These are phyloP conservation scores for Aegilops speltoides DNA, from an alignment of 176 grass and related monocot species.

Conservation along the genomic window DNA sequence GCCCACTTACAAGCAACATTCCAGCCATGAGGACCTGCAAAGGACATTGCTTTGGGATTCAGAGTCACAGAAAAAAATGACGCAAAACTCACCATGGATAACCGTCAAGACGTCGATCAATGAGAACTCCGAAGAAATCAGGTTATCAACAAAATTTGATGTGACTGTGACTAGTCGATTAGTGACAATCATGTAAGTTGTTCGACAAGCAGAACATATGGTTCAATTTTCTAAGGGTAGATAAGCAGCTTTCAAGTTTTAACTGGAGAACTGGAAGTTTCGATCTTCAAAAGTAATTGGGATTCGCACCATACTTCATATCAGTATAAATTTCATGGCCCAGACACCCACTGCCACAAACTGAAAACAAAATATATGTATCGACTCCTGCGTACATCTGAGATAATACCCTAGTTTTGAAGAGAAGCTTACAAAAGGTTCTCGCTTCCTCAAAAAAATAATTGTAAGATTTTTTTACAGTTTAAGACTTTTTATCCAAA, in stretches of 20 bases:
- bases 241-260: not conserved
- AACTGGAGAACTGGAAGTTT: not conserved
- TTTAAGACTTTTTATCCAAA: not conserved
- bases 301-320: not conserved
- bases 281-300: not conserved
- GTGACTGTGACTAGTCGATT: not conserved
- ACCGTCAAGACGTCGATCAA: not conserved
- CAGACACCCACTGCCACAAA: not conserved
- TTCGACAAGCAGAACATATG: not conserved
- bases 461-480: not conserved
- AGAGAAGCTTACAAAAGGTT: not conserved
- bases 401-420: not conserved
- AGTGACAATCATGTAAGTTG: not conserved
- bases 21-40: slow-evolving; percentile 74
- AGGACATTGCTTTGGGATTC: slow-evolving; percentile 7
- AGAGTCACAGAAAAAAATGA: not conserved
- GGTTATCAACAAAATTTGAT: not conserved
- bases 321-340: not conserved
- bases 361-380: not conserved
- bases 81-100: not conserved
- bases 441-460: not conserved
- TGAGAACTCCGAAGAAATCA: not conserved
- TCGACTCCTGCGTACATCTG: not conserved
- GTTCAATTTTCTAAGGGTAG: not conserved
- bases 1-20: slow-evolving; percentile 76